These are phyloP conservation scores for Pinguiococcus pyrenoidosus DNA, from an alignment of 108 stramenopile genomes.

Conservation along the genomic window DNA sequence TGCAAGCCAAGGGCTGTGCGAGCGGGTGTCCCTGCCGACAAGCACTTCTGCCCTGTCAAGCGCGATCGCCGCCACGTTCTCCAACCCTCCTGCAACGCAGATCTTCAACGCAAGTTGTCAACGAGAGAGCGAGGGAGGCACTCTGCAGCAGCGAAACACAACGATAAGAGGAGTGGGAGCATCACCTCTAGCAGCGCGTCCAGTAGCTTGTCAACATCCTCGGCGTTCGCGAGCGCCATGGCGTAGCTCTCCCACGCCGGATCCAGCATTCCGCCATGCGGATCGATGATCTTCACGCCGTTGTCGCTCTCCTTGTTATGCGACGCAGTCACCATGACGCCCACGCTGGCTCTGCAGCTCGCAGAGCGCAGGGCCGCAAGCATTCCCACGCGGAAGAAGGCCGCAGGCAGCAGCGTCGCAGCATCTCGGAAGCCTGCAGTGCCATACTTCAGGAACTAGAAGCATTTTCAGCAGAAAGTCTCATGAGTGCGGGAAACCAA, in stretches of 20 bases:
- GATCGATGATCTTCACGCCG: conserved; percentile 86
- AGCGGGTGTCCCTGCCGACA: conserved; percentile 72
- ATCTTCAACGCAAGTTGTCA: too few species aligned
- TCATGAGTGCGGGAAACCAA: too few species aligned
- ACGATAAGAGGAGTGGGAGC: too few species aligned
- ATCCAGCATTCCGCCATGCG: conserved; percentile 76
- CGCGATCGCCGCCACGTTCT: conserved; percentile 1
- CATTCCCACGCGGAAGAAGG: conserved; percentile 34
- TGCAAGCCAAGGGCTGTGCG: conserved; percentile 54
- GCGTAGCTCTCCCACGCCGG: conserved; percentile 57
- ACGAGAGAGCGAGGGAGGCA: too few species aligned
- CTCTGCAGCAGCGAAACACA: too few species aligned
- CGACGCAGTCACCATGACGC: conserved; percentile 93
- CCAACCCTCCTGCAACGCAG: too few species aligned
- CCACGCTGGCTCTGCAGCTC: conserved; percentile 22
- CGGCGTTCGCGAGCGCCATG: conserved; percentile 54
- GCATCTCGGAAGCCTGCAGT: conserved; percentile 37
- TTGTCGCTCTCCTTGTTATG: conserved; percentile 87
- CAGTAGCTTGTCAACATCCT: too few species aligned
- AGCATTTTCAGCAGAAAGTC: too few species aligned
- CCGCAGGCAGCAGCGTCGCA: conserved; percentile 25
- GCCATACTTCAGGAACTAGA: conserved; percentile 27
- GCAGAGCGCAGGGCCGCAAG: conserved; percentile 26
- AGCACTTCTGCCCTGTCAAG: conserved; percentile 25
- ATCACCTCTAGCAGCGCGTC: too few species aligned